Evolutionary conservation across 768 basidiomycete genomes (phyloP), one percentile per base, ranked within the genome.

Genomic region (Pulveroboletus frians): DNA sequence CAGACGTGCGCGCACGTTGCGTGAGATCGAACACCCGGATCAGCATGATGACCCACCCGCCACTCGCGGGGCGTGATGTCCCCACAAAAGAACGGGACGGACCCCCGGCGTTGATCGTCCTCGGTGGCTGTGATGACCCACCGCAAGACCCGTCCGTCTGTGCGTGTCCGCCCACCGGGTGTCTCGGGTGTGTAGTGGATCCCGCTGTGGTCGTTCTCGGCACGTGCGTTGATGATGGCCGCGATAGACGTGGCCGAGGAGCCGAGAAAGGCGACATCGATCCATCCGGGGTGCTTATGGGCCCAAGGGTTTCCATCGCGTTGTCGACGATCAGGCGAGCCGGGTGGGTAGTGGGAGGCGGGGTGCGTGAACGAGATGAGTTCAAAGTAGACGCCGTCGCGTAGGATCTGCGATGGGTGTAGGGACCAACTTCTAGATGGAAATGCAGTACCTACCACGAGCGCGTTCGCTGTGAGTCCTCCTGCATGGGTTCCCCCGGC

Each of bases 41-140:
- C 34, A 49, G 15, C 21, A 27, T 15, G 1, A 9, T 11, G 14
- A 39, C 78, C 15, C 56, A 84, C 87, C 64, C 86, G 71, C 64
- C 74, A 73, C 3, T 65, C 54, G 42, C 85, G 69, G 3, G 83
- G 78, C 3, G 84, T 86, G 3, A 85, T 67, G 58, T 88, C 86
- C 11, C 83, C 83, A 56, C 87, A 88, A 64, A 83, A 88, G 59
- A 88, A 88, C 7, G 86, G 85, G 15, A 81, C 62, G 1, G 58
- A 55, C 2, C 76, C 75, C 10, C 65, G 56, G 39, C 54, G 30
- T 39, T 46, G 46, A 10, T 32, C 21, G 44, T 58, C 51, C 6
- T 52, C 53, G 1, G 81, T 71, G 4, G 69, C 63, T 3, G 71
- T 76, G 34, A 85, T 76, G 35, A 81, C 58, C 84, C 85, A 88